Percentiles rank a stretch among this genome's conserved stretches.
Evolutionary conservation across 2,329 filamentous ascomycete species (phyloP).

Genomic region (Microdochium bolleyi): DNA sequence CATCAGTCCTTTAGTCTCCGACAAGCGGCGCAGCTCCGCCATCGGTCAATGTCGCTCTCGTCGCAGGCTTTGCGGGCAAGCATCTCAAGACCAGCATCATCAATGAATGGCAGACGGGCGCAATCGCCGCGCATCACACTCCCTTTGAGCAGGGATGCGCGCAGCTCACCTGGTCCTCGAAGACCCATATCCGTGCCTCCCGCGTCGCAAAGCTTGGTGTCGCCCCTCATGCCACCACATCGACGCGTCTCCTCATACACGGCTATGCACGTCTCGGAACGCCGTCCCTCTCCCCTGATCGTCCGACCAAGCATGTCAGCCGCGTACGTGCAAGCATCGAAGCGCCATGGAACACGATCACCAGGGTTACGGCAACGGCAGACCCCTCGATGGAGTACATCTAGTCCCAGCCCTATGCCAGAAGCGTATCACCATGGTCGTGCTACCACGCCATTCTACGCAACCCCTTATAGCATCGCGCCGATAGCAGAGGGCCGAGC

Average conservation of each 20-base stretch:
- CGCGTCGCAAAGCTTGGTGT: not conserved
- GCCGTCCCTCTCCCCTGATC: not conserved
- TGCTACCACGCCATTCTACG: constrained; percentile 56
- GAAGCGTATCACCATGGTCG: constrained; percentile 21
- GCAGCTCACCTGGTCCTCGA: not conserved
- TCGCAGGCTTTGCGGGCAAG: not conserved
- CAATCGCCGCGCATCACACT: not conserved
- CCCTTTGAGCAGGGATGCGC: not conserved
- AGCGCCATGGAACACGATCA: constrained; percentile 48
- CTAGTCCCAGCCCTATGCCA: constrained; percentile 34
- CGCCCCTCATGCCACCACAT: not conserved
- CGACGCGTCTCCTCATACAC: not conserved
- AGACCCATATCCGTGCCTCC: not conserved
- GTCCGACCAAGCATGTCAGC: not conserved
- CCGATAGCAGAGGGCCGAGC: constrained; percentile 27
- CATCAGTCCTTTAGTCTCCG: constrained; percentile 28
- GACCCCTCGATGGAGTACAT: constrained; percentile 46
- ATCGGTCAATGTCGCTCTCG: not conserved
- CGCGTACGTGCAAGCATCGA: constrained; percentile 16
- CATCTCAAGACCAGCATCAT: not conserved
- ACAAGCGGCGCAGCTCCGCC: constrained; percentile 23
- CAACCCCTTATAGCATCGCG: constrained; percentile 64
- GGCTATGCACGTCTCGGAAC: not conserved
- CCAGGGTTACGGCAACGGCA: constrained; percentile 41
- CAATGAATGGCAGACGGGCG: not conserved